A percentile compares a stretch with the other conserved stretches of the same genome.
Evolutionary conservation across 352 stramenopile species (phyloP).

Genomic region (Globisporangium heterothallicum): DNA sequence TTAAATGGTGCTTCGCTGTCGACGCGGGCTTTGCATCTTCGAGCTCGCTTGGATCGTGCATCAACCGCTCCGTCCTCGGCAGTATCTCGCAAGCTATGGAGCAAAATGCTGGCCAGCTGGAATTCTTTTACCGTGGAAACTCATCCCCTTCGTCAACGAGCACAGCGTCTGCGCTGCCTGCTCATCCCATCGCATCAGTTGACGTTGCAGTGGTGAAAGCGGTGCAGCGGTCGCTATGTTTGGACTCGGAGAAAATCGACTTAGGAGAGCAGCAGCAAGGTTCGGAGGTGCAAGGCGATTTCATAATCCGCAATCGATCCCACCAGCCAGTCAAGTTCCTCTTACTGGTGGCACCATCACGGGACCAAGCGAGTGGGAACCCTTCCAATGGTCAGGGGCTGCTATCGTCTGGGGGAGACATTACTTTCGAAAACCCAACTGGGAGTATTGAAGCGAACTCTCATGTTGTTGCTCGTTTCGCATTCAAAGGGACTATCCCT

Average conservation of each 20-base stretch:
- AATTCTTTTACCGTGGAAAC: conserved; percentile 29
- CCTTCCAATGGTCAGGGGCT: conserved; percentile 14
- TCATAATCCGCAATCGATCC: conserved; percentile 69
- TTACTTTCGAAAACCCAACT: conserved; percentile 71
- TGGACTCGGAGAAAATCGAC: conserved; percentile 68
- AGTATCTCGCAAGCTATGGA: conserved; percentile 49
- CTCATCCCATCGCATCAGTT: conserved; percentile 23
- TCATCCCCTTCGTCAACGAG: conserved; percentile 9
- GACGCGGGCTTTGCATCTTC: conserved; percentile 58
- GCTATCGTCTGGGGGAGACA: conserved; percentile 36
- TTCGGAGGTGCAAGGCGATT: conserved; percentile 41
- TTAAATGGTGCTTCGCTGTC: conserved; percentile 65
- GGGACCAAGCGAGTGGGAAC: conserved; percentile 25
- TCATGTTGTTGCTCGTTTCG: conserved; percentile 49
- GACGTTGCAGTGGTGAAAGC: conserved; percentile 65
- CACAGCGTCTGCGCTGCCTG: conserved; percentile 3
- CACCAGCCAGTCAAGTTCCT: conserved; percentile 68
- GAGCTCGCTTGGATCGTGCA: conserved; percentile 59
- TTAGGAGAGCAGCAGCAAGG: conserved; percentile 77
- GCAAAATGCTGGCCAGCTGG: conserved; percentile 48
- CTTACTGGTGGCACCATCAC: conserved; percentile 41
- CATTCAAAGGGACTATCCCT: conserved; percentile 53
- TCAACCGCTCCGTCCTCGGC: conserved; percentile 61
- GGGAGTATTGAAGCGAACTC: conserved; percentile 56
- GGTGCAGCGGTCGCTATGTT: conserved; percentile 51